Evolutionary conservation across 371 early-diverging fungal genomes (phyloP).

Genomic region (Ordospora colligata): DNA sequence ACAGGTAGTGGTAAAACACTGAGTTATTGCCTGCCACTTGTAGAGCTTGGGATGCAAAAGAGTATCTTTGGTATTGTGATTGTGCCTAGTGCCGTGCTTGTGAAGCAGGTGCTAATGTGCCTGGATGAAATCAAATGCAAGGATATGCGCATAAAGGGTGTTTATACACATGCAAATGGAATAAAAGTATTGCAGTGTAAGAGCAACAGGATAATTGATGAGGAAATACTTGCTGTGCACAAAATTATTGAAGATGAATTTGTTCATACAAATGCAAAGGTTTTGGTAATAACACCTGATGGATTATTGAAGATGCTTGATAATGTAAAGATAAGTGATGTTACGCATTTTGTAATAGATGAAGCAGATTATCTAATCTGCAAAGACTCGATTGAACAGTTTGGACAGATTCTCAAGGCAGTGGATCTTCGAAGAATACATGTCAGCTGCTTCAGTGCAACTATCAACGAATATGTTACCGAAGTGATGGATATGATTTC

Average conservation of each 20-base stretch:
- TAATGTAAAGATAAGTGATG: background rate
- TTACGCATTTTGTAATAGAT: conserved; percentile 25
- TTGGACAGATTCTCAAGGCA: background rate
- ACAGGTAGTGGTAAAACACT: conserved; percentile 61
- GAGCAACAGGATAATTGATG: background rate
- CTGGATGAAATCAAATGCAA: background rate
- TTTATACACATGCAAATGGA: background rate
- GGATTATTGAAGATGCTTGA: background rate
- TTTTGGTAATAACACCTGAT: conserved; percentile 1
- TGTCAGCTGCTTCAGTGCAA: conserved; percentile 11
- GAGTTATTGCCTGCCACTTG: conserved; percentile 52
- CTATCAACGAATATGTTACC: conserved; percentile 13
- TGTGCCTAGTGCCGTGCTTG: conserved; percentile 42
- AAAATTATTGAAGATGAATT: background rate
- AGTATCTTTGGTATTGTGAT: conserved; percentile 32
- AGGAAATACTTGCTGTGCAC: background rate
- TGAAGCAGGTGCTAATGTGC: conserved; percentile 15
- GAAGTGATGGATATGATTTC: background rate
- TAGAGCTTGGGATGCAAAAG: conserved; percentile 26
- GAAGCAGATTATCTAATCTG: conserved; percentile 17
- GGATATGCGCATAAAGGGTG: background rate
- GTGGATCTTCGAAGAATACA: background rate
- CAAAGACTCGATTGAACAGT: background rate
- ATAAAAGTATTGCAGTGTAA: background rate
- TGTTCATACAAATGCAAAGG: background rate